Conservation (phyloP, 257 asterid genomes). For the Nicotiana otophora region DNA sequence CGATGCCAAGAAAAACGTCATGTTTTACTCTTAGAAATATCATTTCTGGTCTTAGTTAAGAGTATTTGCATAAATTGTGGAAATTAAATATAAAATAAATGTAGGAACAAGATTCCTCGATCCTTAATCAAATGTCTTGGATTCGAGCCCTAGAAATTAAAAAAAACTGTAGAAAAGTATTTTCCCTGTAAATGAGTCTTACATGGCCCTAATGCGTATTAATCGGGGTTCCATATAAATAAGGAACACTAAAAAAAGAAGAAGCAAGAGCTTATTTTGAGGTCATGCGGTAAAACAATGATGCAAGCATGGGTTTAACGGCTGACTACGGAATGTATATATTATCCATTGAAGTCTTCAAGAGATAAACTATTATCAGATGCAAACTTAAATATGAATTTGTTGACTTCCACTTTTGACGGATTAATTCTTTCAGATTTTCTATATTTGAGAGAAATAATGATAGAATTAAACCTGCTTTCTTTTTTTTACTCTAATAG, state of each 20-base stretch:
- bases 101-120: no score
- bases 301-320: not conserved
- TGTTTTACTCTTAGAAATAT: not conserved
- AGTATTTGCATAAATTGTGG: not conserved
- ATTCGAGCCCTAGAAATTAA: no score
- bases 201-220: no score
- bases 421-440: not conserved
- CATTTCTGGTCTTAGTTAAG: not conserved
- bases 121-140: no score
- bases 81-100: not conserved
- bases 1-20: not conserved
- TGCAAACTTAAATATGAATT: not conserved
- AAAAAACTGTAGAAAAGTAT: accelerated
- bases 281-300: not conserved
- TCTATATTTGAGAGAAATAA: not conserved
- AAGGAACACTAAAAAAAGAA: no score
- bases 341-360: not conserved
- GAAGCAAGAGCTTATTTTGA: not conserved
- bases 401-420: not conserved
- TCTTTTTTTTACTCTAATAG: not conserved
- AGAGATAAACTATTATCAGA: not conserved
- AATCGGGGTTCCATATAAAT: no score
- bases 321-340: no score
- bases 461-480: not conserved
- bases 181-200: no score